phyloP scores from a whole-genome alignment of 1,139 yeast species.

The Blastobotrys elegans region DNA sequence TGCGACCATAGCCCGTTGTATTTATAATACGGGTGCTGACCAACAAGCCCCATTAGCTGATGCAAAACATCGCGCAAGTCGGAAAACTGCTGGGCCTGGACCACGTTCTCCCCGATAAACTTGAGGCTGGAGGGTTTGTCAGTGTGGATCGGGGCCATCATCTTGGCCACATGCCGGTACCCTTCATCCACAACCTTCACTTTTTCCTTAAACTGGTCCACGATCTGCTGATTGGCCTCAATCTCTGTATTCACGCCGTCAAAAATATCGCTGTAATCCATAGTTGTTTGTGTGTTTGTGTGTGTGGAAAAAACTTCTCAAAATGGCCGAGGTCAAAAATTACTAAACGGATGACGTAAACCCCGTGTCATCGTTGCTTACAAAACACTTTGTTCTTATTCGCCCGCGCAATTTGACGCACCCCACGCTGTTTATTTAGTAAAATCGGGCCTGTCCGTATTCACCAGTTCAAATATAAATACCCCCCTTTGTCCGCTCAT shows the following conservation, averaged over 20 bases:
- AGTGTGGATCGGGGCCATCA: slow-evolving; percentile 19
- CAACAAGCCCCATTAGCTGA: slow-evolving; percentile 10
- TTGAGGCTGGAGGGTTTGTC: slow-evolving; percentile 9
- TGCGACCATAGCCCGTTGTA: slow-evolving; percentile 26
- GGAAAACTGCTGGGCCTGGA: slow-evolving; percentile 7
- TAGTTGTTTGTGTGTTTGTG: too few relatives aligned
- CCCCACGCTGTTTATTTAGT: too few relatives aligned
- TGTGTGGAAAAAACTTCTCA: too few relatives aligned
- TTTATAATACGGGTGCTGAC: slow-evolving; percentile 24
- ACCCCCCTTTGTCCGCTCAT: slow-evolving; percentile 6
- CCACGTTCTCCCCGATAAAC: slow-evolving; percentile 9
- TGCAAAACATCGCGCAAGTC: slow-evolving; percentile 10
- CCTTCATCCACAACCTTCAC: slow-evolving; percentile 17
- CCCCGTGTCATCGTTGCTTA: too few relatives aligned
- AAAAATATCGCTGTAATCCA: slow-evolving; percentile 8
- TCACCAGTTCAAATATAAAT: slow-evolving; percentile 2
- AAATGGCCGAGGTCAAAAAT: too few relatives aligned
- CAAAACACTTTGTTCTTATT: too few relatives aligned
- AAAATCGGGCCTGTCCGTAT: neutral
- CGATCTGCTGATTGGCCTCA: slow-evolving; percentile 9
- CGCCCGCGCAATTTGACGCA: too few relatives aligned
- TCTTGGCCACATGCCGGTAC: slow-evolving; percentile 14
- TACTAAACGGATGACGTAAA: too few relatives aligned
- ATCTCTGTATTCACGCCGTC: slow-evolving; percentile 13
- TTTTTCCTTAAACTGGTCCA: slow-evolving; percentile 15